Conservation (phyloP, 2,329 filamentous ascomycete species). For the Colletotrichum liriopes region DNA sequence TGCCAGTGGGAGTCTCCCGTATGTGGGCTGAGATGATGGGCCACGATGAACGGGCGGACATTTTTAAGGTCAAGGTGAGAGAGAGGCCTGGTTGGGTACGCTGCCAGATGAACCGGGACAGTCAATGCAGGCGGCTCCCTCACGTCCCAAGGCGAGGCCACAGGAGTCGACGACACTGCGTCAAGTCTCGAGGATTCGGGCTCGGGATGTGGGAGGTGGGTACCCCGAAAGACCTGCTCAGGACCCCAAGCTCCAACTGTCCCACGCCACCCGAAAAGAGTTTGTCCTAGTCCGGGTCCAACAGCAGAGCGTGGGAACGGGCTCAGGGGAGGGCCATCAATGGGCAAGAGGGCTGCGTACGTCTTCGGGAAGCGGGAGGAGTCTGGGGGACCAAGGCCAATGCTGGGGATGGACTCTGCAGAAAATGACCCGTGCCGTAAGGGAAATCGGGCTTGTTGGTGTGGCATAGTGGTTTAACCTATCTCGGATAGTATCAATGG, state of each 20-base stretch:
- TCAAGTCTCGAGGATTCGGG: background rate
- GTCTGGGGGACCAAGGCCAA: slow-evolving; percentile 5
- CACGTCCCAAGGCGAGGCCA: background rate
- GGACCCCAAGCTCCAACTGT: slow-evolving; percentile 22
- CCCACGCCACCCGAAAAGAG: slow-evolving; percentile 2
- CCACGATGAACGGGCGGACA: slow-evolving; percentile 2
- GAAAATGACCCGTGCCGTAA: slow-evolving; percentile 12
- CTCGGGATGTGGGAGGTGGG: slow-evolving; percentile 37
- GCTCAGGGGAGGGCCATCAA: slow-evolving; percentile 22
- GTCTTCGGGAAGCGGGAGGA: slow-evolving; percentile 36
- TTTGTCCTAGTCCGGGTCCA: slow-evolving; percentile 1
- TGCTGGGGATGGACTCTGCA: slow-evolving; percentile 19
- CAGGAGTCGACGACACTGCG: background rate
- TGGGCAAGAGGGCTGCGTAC: slow-evolving; percentile 19
- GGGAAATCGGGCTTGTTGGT: background rate
- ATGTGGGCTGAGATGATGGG: slow-evolving; percentile 16
- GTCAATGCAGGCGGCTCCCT: slow-evolving; percentile 4
- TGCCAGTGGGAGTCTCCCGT: slow-evolving; percentile 5
- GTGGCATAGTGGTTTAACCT: slow-evolving; percentile 16
- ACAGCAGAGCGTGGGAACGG: background rate
- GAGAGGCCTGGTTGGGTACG: slow-evolving; percentile 2
- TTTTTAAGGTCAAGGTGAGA: slow-evolving; percentile 21
- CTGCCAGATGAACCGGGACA: slow-evolving; percentile 2
- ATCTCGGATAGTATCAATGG: slow-evolving; percentile 7
- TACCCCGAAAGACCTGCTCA: background rate